Base-by-base conservation (phyloP, 164 flowering plant genomes). In the Cinnamomum micranthum region DNA sequence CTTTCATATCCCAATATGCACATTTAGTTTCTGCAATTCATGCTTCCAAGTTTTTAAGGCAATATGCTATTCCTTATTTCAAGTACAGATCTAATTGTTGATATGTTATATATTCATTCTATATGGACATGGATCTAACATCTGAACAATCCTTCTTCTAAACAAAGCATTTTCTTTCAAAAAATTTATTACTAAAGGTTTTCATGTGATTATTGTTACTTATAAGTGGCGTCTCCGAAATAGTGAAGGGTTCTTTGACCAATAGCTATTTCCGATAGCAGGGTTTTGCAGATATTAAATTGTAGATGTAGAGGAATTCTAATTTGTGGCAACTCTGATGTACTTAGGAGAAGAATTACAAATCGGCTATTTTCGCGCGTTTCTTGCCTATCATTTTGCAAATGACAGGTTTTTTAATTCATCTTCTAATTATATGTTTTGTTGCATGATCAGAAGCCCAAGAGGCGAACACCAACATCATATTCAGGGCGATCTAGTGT, bases 401-500 rank as follows among this genome's bases (percentile, higher is more conserved):
- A 41, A 41, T 41, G 47, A 9, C 47, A 41, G 11, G 50, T 70
- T 69, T 69, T 33, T 17, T 24, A 33, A n/a, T 20, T 69, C 3
- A 19, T 50, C 15, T 35, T 5, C 72, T 50, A 22, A 50, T 33
- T 51, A 22, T 20, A 17, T 12, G 50, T 14, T 12, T 52, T 70
- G 25, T 58, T 31, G 10, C 28, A 73, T 85, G 75, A 75, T 73
- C 74, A 93, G 99, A 95, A 93, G 87, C 97, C 98, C 69, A 96
- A 96, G 78, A 86, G 99, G 72, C 88, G 99, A 82, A 73, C 92
- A 58, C 87, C 95, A 68, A 88, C 81, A 60, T 86, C 94, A 65
- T 87, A 88, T 78, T 90, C 92, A 68, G 97, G 98, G 78, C 88
- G 99, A 78, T 92, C 99, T 33, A 86, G 92, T 78, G 90, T 87